Percentiles rank a stretch among this genome's conserved stretches.
Conservation (phyloP, 805 yeast genomes). For the Komagataella phaffii region DNA sequence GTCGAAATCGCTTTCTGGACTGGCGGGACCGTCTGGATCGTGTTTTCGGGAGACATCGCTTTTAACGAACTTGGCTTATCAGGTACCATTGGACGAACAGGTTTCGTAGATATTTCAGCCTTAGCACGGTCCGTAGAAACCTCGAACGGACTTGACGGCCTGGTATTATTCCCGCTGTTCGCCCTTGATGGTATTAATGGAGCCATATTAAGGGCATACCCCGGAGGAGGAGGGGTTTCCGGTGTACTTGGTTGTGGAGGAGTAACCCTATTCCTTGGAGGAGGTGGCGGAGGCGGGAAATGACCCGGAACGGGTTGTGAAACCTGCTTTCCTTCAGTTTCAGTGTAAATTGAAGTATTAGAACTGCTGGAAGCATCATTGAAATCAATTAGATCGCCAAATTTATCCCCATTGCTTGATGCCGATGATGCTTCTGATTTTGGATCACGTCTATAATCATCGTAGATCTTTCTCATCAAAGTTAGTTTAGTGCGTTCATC, state of each 20-base stretch:
- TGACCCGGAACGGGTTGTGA: not conserved
- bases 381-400: not conserved
- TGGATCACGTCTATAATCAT: slow-evolving; percentile 10
- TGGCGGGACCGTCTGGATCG: not conserved
- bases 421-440: not conserved
- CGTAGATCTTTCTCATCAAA: slow-evolving; percentile 46
- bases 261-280: not conserved
- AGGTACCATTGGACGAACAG: not conserved
- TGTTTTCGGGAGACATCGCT: not conserved
- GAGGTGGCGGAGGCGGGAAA: not conserved
- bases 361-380: not conserved
- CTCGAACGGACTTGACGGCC: not conserved
- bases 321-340: not conserved
- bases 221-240: not conserved
- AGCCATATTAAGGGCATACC: not conserved
- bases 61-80: not conserved
- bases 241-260: not conserved
- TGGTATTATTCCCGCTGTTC: not conserved
- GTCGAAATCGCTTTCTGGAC: not conserved
- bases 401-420: not conserved
- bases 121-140: not conserved
- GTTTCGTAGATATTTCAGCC: not conserved
- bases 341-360: not conserved
- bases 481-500: slow-evolving; percentile 47
- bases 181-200: not conserved